Evolutionary conservation across 2,329 filamentous ascomycete species (phyloP), one percentile per base, ranked within the genome.

Genomic region (Harringtonia aguacate): DNA sequence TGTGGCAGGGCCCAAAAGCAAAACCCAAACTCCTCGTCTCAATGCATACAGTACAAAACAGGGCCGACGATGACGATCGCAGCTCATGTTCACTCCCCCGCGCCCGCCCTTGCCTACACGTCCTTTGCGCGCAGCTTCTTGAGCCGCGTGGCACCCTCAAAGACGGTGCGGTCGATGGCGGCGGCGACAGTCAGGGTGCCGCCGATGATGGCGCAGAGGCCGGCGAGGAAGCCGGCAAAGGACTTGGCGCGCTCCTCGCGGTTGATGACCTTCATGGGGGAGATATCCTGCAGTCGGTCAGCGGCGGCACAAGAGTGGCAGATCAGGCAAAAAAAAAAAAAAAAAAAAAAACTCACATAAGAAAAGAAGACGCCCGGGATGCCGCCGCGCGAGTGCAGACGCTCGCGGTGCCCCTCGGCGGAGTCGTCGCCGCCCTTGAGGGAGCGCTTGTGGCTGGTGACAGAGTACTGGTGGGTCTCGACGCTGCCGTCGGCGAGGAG

Each of bases 201-300:
- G 49, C 92, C 92, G 41, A 98, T 81, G 48, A 97, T 84, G 31
- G 90, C 90, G 62, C 92, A 98, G 18, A 98, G 78, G 39, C 92
- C 92, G 1, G 92, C 90, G 46, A 98, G 65, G 70, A 98, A 98
- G 17, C 86, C 86, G 1, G 86, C 79, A 61, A 98, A 94, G 5
- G 84, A 84, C 72, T 97, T 97, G 48, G 81, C 72, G 38, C 86
- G 79, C 53, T 86, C 83, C 68, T 98, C 94, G 44, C 89, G 84
- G 70, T 98, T 98, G 66, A 98, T 84, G 48, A 98, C 90, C 69
- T 97, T 98, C 92, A 98, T 98, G 6, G 92, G 92, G 3, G 90
- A 97, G 62, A 98, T 98, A 56, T 98, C 92, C 84, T 89, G 44
- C 30, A 41, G 30, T 1, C 33, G 27, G 18, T 28, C 22, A 28